A percentile compares a stretch with the other conserved stretches of the same genome.
These are phyloP conservation scores for Angophora floribunda DNA, from an alignment of 345 rosid genomes.

Conservation along the genomic window DNA sequence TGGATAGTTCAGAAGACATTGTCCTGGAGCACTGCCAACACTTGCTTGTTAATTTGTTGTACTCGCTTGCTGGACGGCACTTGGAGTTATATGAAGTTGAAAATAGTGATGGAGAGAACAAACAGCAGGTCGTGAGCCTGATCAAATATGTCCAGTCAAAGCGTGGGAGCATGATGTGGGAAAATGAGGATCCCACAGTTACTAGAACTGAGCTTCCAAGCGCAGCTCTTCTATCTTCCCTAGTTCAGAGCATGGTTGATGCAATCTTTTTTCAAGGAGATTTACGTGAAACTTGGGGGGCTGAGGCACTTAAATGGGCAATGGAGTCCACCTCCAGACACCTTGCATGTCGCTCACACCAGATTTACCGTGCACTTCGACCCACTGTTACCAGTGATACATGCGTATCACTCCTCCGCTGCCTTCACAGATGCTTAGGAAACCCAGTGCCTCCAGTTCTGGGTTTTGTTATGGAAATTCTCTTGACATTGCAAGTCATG, in stretches of 20 bases:
- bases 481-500: conserved; percentile 93
- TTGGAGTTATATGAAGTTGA: conserved; percentile 97
- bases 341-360: conserved; percentile 98
- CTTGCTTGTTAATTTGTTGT: conserved; percentile 88
- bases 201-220: conserved; percentile 87
- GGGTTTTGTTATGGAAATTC: conserved; percentile 94
- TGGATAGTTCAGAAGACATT: conserved; percentile 99
- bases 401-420: conserved; percentile 86
- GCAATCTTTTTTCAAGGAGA: conserved; percentile 99
- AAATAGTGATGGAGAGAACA: conserved; percentile 91
- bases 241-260: conserved; percentile 99
- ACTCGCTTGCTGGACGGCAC: conserved; percentile 98
- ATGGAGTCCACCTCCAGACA: conserved; percentile 99
- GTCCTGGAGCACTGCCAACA: conserved; percentile 99
- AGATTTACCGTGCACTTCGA: conserved; percentile 91
- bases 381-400: conserved; percentile 95
- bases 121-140: conserved; percentile 92
- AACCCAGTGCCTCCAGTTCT: conserved; percentile 94
- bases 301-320: conserved; percentile 98
- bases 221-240: conserved; percentile 91
- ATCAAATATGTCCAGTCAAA: conserved; percentile 98
- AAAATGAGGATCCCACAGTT: conserved; percentile 92
- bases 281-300: conserved; percentile 98
- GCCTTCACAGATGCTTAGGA: conserved; percentile 93
- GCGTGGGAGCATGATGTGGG: conserved; percentile 99